A percentile compares a stretch with the other conserved stretches of the same genome.
Conservation (phyloP, 2,329 filamentous ascomycete species). For the Cercospora sojina region DNA sequence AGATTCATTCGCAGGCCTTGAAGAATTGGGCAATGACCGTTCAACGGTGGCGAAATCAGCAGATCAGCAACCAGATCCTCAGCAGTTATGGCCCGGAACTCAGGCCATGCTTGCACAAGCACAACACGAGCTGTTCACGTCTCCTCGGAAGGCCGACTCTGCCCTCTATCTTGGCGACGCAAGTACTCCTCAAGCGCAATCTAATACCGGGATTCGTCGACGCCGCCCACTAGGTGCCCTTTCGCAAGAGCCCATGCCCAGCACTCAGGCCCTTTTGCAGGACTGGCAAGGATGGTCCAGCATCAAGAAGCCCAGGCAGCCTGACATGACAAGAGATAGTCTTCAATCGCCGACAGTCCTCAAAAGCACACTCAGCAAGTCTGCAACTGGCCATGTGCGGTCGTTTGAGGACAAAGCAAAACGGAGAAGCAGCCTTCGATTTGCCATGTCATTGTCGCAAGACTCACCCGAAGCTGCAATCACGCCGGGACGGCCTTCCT, state of each 20-base stretch:
- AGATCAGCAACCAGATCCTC: neutral
- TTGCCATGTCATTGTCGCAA: constrained; percentile 22
- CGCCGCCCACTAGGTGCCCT: constrained; percentile 24
- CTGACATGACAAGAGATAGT: constrained; percentile 14
- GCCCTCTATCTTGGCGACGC: constrained; percentile 15
- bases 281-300: constrained; percentile 44
- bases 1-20: neutral
- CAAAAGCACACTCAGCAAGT: constrained; percentile 7
- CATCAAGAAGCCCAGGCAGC: constrained; percentile 40
- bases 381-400: constrained; percentile 6
- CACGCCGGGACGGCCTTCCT: constrained; percentile 1
- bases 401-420: constrained; percentile 4
- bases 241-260: constrained; percentile 36
- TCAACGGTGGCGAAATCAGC: neutral
- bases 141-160: constrained; percentile 29
- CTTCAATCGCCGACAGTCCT: constrained; percentile 20
- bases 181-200: constrained; percentile 36
- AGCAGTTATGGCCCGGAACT: constrained; percentile 28
- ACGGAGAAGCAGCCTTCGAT: constrained; percentile 31
- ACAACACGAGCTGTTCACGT: constrained; percentile 34
- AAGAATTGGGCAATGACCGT: neutral
- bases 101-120: constrained; percentile 35
- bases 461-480: constrained; percentile 17
- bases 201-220: constrained; percentile 33
- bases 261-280: constrained; percentile 48